phyloP scores from a whole-genome alignment of 1,284 basidiomycete genomes.

The Leccinum ponderosum region DNA sequence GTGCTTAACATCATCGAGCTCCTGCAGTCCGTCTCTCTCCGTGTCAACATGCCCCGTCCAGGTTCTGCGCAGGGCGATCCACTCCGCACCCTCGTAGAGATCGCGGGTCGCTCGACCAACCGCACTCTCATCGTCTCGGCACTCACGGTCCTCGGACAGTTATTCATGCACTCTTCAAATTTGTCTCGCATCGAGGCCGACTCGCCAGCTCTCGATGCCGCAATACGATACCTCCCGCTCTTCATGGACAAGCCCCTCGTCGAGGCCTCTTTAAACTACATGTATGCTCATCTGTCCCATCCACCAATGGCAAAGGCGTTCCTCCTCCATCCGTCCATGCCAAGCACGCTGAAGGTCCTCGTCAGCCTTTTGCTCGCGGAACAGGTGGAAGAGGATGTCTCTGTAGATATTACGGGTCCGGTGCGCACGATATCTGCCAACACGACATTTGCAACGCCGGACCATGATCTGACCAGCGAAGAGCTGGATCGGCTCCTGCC shows the following conservation, averaged over 20 bases:
- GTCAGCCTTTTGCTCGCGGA: slow-evolving; percentile 65
- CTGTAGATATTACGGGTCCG: slow-evolving; percentile 57
- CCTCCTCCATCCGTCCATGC: slow-evolving; percentile 66
- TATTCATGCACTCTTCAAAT: slow-evolving; percentile 66
- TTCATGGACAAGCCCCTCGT: slow-evolving; percentile 66
- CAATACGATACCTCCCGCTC: slow-evolving; percentile 74
- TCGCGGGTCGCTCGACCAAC: slow-evolving; percentile 61
- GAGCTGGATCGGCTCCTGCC: slow-evolving; percentile 61
- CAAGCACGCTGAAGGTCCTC: slow-evolving; percentile 64
- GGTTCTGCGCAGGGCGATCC: slow-evolving; percentile 40
- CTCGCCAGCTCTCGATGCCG: slow-evolving; percentile 57
- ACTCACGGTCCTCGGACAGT: slow-evolving; percentile 55
- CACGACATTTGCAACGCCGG: slow-evolving; percentile 42
- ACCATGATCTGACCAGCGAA: slow-evolving; percentile 65
- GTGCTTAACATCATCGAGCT: slow-evolving; percentile 69
- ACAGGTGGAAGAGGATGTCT: slow-evolving; percentile 66
- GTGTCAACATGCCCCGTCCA: slow-evolving; percentile 39
- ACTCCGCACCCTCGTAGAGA: slow-evolving; percentile 49
- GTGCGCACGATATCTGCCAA: slow-evolving; percentile 55
- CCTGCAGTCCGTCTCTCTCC: slow-evolving; percentile 51
- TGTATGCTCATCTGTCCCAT: slow-evolving; percentile 75
- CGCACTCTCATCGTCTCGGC: slow-evolving; percentile 70
- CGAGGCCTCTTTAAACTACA: slow-evolving; percentile 70
- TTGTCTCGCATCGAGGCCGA: slow-evolving; percentile 49
- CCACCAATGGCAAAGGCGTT: slow-evolving; percentile 77